Percentiles rank a stretch among this genome's conserved stretches.
Conservation (phyloP, 2,329 filamentous ascomycete genomes). For the Coccinonectria pachysandricola region DNA sequence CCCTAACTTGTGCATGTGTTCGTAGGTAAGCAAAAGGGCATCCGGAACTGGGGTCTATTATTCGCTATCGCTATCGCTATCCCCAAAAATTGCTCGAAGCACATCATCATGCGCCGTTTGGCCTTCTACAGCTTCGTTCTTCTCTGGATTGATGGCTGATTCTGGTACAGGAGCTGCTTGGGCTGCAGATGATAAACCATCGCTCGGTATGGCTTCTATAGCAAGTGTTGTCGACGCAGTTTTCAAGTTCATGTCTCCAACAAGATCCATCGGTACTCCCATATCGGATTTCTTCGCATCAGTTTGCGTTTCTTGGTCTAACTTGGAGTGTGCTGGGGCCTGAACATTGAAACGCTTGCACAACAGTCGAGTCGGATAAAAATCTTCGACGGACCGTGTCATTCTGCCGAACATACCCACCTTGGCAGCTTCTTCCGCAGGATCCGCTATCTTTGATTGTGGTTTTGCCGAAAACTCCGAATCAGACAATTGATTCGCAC, state of each 20-base stretch:
- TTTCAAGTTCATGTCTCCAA: no score
- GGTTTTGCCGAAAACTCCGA: constrained; percentile 21
- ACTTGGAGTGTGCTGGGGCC: constrained; percentile 57
- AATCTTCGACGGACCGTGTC: constrained; percentile 63
- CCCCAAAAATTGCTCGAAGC: constrained; percentile 88
- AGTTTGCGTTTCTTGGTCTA: constrained; percentile 34
- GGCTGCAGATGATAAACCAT: no score
- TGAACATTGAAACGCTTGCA: constrained; percentile 93
- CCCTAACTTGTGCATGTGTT: no score
- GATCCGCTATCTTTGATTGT: constrained; percentile 40
- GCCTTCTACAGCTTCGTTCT: constrained; percentile 58
- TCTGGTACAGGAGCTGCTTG: constrained; percentile 20
- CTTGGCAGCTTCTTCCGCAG: constrained; percentile 76
- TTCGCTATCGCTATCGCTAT: constrained; percentile 73
- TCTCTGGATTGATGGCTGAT: constrained; percentile 52
- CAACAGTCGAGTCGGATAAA: constrained; percentile 73
- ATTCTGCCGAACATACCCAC: constrained; percentile 88
- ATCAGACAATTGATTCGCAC: constrained; percentile 8
- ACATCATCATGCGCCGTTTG: constrained; percentile 68
- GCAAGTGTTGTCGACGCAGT: constrained; percentile 1
- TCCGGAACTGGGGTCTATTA: no score
- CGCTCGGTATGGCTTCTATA: no score
- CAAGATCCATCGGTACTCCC: no score
- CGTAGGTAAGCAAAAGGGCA: no score
- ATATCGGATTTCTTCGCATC: no score